A percentile compares a stretch with the other conserved stretches of the same genome.
These are phyloP conservation scores for Xylaria venustula DNA, from an alignment of 495 filamentous ascomycete species.

Conservation along the genomic window DNA sequence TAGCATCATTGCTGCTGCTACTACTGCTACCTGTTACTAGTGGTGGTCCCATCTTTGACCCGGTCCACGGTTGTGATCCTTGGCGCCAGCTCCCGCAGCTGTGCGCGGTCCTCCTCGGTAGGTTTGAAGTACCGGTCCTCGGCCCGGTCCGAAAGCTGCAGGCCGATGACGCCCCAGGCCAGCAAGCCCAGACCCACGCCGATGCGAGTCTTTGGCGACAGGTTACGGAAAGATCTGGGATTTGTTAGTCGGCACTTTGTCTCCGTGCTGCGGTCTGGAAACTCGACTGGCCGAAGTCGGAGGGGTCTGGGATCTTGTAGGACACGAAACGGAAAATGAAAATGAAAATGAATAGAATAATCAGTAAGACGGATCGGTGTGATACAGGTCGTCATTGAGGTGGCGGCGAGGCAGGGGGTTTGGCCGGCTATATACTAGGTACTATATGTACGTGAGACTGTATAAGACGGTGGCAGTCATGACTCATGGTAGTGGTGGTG, in stretches of 20 bases:
- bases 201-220: conserved; percentile 35
- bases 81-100: conserved; percentile 36
- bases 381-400: no score
- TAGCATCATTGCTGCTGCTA: not conserved
- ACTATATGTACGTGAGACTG: no score
- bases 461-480: no score
- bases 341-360: no score
- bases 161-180: conserved; percentile 43
- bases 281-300: no score
- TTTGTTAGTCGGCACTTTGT: not conserved
- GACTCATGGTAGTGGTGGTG: no score
- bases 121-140: conserved; percentile 43
- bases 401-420: no score
- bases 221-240: conserved; percentile 34
- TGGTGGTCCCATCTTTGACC: not conserved
- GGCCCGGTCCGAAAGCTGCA: conserved; percentile 37
- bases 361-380: no score
- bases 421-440: no score
- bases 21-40: not conserved
- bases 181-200: conserved; percentile 42
- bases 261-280: no score
- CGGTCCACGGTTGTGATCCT: conserved; percentile 38
- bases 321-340: no score
- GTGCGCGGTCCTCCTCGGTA: conserved; percentile 43
- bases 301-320: no score